Conservation (phyloP, 2,329 filamentous ascomycete genomes). For the Rhexocercosporidium sp. region DNA sequence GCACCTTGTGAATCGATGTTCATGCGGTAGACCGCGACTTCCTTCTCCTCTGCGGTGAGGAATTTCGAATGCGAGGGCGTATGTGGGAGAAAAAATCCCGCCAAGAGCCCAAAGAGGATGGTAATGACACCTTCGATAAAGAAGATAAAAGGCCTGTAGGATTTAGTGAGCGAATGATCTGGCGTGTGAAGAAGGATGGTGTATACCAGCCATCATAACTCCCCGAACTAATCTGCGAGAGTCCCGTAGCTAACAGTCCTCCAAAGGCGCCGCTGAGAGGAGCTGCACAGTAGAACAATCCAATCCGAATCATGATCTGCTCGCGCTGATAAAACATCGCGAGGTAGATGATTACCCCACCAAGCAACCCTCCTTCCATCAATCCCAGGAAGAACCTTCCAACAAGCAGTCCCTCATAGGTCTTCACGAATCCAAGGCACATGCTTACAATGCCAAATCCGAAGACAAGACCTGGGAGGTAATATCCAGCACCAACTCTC, state of each 20-base stretch:
- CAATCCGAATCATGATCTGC: constrained; percentile 5
- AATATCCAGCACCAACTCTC: constrained; percentile 46
- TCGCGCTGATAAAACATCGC: neutral
- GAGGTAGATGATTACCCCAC: constrained; percentile 45
- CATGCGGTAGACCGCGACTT: neutral
- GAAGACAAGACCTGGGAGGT: constrained; percentile 47
- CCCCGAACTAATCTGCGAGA: neutral
- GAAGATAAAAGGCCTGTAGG: neutral
- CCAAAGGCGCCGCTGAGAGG: neutral
- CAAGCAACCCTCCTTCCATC: constrained; percentile 62
- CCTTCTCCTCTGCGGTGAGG: neutral
- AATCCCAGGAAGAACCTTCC: constrained; percentile 70
- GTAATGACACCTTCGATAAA: neutral
- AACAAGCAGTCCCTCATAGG: constrained; percentile 68
- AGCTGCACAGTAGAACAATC: neutral
- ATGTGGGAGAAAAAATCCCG: neutral
- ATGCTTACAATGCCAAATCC: constrained; percentile 49
- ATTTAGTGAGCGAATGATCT: too few species aligned
- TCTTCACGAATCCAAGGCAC: constrained; percentile 43
- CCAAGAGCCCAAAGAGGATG: neutral
- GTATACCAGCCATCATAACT: neutral
- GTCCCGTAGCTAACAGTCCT: neutral
- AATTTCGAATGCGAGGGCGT: neutral
- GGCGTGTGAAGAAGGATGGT: too few species aligned
- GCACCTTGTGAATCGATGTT: neutral